These are phyloP conservation scores for Lyophyllum atratum DNA, from an alignment of 768 basidiomycete genomes.

Conservation along the genomic window DNA sequence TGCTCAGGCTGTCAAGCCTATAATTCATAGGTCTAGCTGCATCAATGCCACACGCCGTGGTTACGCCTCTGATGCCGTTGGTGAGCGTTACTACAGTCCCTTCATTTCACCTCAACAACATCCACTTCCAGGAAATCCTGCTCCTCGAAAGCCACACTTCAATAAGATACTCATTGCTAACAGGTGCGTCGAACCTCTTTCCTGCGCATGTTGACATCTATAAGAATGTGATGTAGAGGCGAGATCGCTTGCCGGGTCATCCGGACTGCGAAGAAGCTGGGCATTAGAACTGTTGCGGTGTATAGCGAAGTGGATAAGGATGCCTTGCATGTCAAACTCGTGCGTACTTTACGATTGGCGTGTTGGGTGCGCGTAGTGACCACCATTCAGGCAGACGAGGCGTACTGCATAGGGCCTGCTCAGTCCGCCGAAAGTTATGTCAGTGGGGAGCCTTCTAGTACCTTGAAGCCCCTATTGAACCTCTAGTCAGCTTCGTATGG, in stretches of 20 bases:
- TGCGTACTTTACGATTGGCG: conserved; percentile 28
- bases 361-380: conserved; percentile 1
- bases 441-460: conserved; percentile 29
- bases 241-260: conserved; percentile 97
- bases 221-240: conserved; percentile 51
- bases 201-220: neutral
- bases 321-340: conserved; percentile 82
- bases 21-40: neutral
- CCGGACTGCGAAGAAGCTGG: conserved; percentile 83
- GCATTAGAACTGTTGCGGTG: conserved; percentile 90
- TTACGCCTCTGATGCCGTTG: conserved; percentile 30
- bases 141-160: conserved; percentile 55
- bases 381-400: conserved; percentile 72
- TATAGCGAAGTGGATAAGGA: conserved; percentile 86
- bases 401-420: conserved; percentile 93
- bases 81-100: conserved; percentile 18
- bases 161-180: conserved; percentile 94
- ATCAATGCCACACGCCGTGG: conserved; percentile 12
- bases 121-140: conserved; percentile 15
- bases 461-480: neutral
- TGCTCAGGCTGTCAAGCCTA: neutral
- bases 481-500: conserved; percentile 67
- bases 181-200: conserved; percentile 45
- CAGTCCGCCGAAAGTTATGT: conserved; percentile 90
- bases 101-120: neutral